Conservation (phyloP, 139 green algal species). For the Astrephomene gubernaculifera region DNA sequence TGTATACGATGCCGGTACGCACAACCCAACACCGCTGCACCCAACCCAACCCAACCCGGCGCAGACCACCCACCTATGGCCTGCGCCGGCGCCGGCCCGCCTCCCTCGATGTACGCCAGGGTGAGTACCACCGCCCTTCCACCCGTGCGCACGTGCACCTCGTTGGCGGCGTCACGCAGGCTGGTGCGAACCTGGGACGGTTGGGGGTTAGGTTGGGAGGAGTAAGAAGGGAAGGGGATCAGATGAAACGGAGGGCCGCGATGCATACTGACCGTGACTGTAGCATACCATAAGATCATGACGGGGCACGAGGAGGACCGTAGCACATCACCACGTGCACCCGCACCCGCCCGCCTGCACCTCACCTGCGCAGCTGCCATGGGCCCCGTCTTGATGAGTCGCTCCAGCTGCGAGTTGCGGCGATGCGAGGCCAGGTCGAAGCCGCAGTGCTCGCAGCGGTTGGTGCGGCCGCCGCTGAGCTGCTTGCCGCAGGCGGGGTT, state of each 20-base stretch:
- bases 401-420: conserved; percentile 11
- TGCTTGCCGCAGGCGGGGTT: conserved; percentile 32
- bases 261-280: too few relatives aligned
- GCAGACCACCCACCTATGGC: conserved; percentile 23
- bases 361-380: background rate
- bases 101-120: conserved; percentile 10
- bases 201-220: background rate
- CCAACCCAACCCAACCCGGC: too few relatives aligned
- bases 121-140: conserved; percentile 36
- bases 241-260: background rate
- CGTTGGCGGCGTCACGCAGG: conserved; percentile 17
- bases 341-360: background rate
- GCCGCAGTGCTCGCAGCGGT: conserved; percentile 28
- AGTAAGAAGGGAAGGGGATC: background rate
- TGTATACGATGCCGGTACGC: too few relatives aligned
- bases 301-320: too few relatives aligned
- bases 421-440: conserved; percentile 25
- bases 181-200: background rate
- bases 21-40: too few relatives aligned
- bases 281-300: too few relatives aligned
- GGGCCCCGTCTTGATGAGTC: conserved; percentile 9
- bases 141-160: conserved; percentile 29
- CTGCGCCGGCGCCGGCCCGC: background rate
- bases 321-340: background rate
- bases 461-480: conserved; percentile 20